phyloP scores from a whole-genome alignment of 2,329 filamentous ascomycete genomes.

The Cladosporium sphaerospermum region DNA sequence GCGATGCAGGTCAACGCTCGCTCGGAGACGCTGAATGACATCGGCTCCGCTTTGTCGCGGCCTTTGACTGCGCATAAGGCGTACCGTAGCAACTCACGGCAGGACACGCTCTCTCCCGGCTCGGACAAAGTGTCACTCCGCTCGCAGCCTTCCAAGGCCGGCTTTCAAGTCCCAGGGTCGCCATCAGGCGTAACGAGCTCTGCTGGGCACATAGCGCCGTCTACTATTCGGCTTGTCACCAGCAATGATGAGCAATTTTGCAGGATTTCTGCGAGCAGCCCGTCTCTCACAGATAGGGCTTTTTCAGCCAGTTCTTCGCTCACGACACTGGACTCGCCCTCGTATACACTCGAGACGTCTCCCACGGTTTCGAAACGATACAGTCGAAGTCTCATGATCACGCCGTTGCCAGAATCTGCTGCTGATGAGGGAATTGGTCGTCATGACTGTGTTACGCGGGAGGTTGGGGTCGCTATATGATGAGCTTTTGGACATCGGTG shows the following conservation, averaged over 20 bases:
- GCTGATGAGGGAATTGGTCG: neutral
- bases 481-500: neutral
- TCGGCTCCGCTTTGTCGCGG: conserved; percentile 42
- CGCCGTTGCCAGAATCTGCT: neutral
- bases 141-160: conserved; percentile 5
- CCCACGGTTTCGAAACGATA: conserved; percentile 20
- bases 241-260: conserved; percentile 18
- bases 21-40: conserved; percentile 43
- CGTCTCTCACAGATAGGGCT: conserved; percentile 12
- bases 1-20: conserved; percentile 40
- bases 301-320: conserved; percentile 18
- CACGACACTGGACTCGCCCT: conserved; percentile 19
- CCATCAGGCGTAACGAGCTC: conserved; percentile 22
- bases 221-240: neutral
- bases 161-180: conserved; percentile 24
- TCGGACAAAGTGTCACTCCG: neutral
- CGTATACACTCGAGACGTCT: conserved; percentile 12
- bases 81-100: neutral
- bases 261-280: conserved; percentile 12
- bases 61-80: conserved; percentile 25
- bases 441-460: neutral
- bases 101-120: neutral
- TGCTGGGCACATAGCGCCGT: neutral
- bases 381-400: conserved; percentile 22
- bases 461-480: neutral